phyloP scores from a whole-genome alignment of 306 rosid species.

The Trichosanthes truncata region DNA sequence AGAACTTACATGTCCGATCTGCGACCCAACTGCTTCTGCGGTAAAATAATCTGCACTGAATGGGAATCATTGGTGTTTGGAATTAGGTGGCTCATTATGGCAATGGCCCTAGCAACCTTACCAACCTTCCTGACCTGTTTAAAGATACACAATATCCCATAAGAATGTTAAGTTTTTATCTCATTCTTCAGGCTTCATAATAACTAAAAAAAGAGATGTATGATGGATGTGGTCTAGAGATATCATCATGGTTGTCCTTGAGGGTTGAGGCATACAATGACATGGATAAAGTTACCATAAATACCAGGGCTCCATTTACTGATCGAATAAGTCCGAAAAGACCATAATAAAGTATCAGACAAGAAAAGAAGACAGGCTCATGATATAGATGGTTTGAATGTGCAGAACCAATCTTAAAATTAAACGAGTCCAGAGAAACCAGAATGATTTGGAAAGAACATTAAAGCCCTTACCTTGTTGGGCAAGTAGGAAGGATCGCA shows the following conservation, averaged over 20 bases:
- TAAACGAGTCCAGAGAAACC: neutral
- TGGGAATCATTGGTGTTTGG: conserved; percentile 79
- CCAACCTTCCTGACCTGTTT: conserved; percentile 92
- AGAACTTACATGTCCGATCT: conserved; percentile 93
- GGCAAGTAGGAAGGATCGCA: conserved; percentile 96
- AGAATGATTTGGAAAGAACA: neutral
- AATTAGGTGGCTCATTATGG: conserved; percentile 92
- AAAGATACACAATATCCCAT: conserved; percentile 6
- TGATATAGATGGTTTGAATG: neutral
- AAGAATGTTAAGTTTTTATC: neutral
- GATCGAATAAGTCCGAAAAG: neutral
- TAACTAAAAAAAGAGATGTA: neutral
- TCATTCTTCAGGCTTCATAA: neutral
- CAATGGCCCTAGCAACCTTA: conserved; percentile 94
- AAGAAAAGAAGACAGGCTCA: neutral
- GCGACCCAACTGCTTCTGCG: conserved; percentile 95
- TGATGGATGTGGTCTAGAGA: neutral
- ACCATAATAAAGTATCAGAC: neutral
- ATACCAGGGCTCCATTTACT: neutral
- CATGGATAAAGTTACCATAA: neutral
- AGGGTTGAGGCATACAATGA: neutral
- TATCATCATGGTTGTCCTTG: neutral
- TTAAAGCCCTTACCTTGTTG: conserved; percentile 42
- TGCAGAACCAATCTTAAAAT: neutral
- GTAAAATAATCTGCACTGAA: conserved; percentile 89